A percentile compares a stretch with the other conserved stretches of the same genome.
Evolutionary conservation across 2,329 filamentous ascomycete species (phyloP).

Genomic region (Fusarium heterosporum): DNA sequence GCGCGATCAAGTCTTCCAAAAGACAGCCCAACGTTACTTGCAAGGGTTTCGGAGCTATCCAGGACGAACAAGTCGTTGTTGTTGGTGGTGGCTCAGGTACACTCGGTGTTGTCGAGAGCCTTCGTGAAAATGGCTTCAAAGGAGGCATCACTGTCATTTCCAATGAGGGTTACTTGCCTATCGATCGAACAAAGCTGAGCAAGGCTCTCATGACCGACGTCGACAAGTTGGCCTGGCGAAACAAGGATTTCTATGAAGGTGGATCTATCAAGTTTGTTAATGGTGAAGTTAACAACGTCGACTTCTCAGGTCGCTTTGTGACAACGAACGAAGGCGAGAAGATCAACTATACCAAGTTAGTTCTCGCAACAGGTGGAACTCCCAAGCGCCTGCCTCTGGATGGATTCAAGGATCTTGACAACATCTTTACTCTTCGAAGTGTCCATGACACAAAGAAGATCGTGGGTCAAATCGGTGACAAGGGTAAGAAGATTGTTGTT

Average conservation of each 20-base stretch:
- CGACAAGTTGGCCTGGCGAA: slow-evolving; percentile 80
- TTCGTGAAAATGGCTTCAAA: slow-evolving; percentile 83
- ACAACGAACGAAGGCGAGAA: slow-evolving; percentile 78
- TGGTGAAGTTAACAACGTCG: slow-evolving; percentile 76
- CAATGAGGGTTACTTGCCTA: slow-evolving; percentile 85
- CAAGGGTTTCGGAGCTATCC: slow-evolving; percentile 59
- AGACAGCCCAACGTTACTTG: slow-evolving; percentile 81
- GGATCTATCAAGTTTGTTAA: slow-evolving; percentile 68
- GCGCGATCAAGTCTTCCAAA: slow-evolving; percentile 79
- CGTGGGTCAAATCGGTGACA: slow-evolving; percentile 79
- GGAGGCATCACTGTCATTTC: slow-evolving; percentile 86
- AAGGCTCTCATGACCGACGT: slow-evolving; percentile 89
- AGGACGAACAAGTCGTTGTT: slow-evolving; percentile 78
- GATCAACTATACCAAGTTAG: slow-evolving; percentile 85
- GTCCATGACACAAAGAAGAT: slow-evolving; percentile 84
- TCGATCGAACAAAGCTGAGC: slow-evolving; percentile 94
- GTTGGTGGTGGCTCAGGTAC: slow-evolving; percentile 90
- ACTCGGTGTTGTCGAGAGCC: slow-evolving; percentile 82
- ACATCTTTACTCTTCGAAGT: slow-evolving; percentile 86
- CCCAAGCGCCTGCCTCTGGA: slow-evolving; percentile 80
- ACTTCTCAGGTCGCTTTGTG: slow-evolving; percentile 80
- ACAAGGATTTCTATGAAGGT: slow-evolving; percentile 79
- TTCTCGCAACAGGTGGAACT: slow-evolving; percentile 88
- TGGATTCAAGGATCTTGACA: slow-evolving; percentile 86
- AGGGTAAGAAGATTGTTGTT: slow-evolving; percentile 91